These are phyloP conservation scores for Dactylellina leptospora DNA, from an alignment of 2,329 filamentous ascomycete species.

Conservation along the genomic window DNA sequence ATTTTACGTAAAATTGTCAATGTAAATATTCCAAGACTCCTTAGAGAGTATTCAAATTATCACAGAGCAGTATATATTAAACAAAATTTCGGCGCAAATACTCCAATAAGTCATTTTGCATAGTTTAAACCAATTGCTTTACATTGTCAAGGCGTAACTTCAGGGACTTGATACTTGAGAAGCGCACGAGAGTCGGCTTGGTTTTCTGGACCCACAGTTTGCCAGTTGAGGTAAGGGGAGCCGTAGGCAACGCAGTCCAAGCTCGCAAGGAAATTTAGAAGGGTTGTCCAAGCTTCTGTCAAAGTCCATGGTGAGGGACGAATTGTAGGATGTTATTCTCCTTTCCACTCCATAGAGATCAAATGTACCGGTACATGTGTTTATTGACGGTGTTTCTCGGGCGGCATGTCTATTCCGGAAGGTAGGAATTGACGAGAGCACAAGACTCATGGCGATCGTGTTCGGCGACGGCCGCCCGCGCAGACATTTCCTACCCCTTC, in stretches of 20 bases:
- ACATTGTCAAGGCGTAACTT: constrained; percentile 17
- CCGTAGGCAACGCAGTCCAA: constrained; percentile 34
- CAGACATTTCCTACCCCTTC: no score
- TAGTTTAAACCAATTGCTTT: constrained; percentile 17
- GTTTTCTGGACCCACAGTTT: constrained; percentile 9
- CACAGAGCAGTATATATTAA: constrained; percentile 7
- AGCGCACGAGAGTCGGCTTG: not conserved
- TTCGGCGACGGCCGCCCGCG: constrained; percentile 12
- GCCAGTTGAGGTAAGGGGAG: constrained; percentile 22
- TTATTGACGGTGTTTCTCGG: constrained; percentile 1
- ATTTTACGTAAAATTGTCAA: constrained; percentile 4
- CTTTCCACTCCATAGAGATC: constrained; percentile 1
- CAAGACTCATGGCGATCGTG: not conserved
- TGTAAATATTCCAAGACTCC: constrained; percentile 10
- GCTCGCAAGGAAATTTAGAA: not conserved
- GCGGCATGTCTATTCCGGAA: constrained; percentile 23
- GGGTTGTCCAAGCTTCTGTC: constrained; percentile 9
- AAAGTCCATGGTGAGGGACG: constrained; percentile 8
- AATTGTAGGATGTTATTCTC: constrained; percentile 8
- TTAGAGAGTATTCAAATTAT: not conserved
- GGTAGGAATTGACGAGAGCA: constrained; percentile 10
- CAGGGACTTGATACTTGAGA: constrained; percentile 28
- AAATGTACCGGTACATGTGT: constrained; percentile 31
- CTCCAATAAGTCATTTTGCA: not conserved
- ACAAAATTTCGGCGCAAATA: not conserved